Evolutionary conservation across 2,329 filamentous ascomycete species (phyloP).

Genomic region (Alternaria viburni): DNA sequence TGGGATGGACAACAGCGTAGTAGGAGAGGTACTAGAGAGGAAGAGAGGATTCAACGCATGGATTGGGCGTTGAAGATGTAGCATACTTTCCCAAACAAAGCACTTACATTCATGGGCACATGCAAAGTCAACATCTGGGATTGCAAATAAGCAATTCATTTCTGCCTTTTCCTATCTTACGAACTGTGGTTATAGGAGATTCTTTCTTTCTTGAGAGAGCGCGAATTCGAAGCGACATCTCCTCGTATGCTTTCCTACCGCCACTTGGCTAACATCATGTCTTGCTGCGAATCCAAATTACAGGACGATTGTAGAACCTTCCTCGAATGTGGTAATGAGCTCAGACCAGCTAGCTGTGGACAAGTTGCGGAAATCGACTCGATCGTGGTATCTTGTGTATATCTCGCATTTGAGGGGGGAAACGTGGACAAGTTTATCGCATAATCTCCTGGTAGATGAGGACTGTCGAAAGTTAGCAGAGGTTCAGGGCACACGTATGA

Average conservation of each 20-base stretch:
- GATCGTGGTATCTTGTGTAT: slow-evolving; percentile 30
- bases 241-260: slow-evolving; percentile 1
- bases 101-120: not conserved
- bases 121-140: not conserved
- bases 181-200: slow-evolving; percentile 14
- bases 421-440: slow-evolving; percentile 57
- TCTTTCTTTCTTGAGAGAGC: slow-evolving; percentile 6
- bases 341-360: slow-evolving; percentile 34
- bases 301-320: slow-evolving; percentile 15
- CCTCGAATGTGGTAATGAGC: slow-evolving; percentile 23
- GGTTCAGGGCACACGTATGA: not conserved
- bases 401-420: slow-evolving; percentile 20
- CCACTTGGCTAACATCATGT: slow-evolving; percentile 8
- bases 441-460: slow-evolving; percentile 98
- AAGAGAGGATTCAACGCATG: not conserved
- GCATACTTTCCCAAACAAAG: not conserved
- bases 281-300: slow-evolving; percentile 19
- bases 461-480: slow-evolving; percentile 51
- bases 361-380: slow-evolving; percentile 25
- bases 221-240: slow-evolving; percentile 3
- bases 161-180: slow-evolving; percentile 12
- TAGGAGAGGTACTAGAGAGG: not conserved
- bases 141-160: slow-evolving; percentile 19
- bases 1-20: not conserved
- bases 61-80: slow-evolving; percentile 1